Percentiles rank a stretch among this genome's conserved stretches.
Conservation (phyloP, 2,329 filamentous ascomycete genomes). For the Dactylellina parvicollis region DNA sequence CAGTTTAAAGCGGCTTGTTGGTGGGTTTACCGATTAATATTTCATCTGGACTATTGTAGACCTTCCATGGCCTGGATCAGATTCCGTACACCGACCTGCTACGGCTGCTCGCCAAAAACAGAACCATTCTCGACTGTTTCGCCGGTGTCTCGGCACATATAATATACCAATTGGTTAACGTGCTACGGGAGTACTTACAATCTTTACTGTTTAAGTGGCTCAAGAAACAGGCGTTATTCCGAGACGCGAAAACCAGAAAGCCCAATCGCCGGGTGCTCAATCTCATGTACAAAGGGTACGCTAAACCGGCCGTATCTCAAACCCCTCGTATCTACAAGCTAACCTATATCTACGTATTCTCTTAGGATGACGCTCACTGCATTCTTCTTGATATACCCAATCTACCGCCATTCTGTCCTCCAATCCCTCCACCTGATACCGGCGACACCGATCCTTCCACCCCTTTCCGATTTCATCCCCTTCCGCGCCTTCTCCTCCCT, state of each 20-base stretch:
- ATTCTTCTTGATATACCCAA: slow-evolving; percentile 57
- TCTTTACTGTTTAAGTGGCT: slow-evolving; percentile 55
- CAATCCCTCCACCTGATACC: slow-evolving; percentile 57
- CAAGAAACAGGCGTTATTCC: slow-evolving; percentile 55
- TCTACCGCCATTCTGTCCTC: slow-evolving; percentile 57
- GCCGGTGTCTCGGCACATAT: slow-evolving; percentile 58
- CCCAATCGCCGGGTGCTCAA: slow-evolving; percentile 54
- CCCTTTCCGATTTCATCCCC: slow-evolving; percentile 54
- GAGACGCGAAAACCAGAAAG: slow-evolving; percentile 55
- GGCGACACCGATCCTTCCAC: slow-evolving; percentile 56
- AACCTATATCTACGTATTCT: slow-evolving; percentile 5
- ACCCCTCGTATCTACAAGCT: neutral
- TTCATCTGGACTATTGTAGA: slow-evolving; percentile 1
- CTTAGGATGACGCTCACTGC: slow-evolving; percentile 56
- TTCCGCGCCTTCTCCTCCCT: slow-evolving; percentile 55
- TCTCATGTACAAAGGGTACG: slow-evolving; percentile 49
- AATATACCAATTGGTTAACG: slow-evolving; percentile 56
- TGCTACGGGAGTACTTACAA: slow-evolving; percentile 56
- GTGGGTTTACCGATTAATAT: neutral
- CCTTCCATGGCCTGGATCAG: slow-evolving; percentile 35
- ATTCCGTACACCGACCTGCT: slow-evolving; percentile 43
- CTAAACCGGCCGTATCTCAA: no score
- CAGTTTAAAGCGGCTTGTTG: neutral
- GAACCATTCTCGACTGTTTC: slow-evolving; percentile 55
- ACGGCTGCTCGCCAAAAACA: slow-evolving; percentile 6